Evolutionary conservation across 1,139 yeast genomes (phyloP).

Genomic region (Spencermartinsiella ligniputridi): DNA sequence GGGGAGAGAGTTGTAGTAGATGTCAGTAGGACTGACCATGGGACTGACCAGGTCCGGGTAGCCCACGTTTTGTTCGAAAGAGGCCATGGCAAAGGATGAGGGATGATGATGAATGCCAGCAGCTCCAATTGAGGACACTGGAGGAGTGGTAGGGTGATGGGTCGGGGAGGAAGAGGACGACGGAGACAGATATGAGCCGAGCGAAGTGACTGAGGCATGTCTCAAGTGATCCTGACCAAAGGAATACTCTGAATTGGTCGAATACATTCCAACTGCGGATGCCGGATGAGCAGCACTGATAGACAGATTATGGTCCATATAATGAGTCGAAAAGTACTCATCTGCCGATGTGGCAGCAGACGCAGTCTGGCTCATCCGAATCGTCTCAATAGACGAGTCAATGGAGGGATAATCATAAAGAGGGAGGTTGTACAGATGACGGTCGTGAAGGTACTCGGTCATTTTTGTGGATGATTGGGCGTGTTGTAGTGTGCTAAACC

Average conservation of each 20-base stretch:
- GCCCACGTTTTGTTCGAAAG: neutral
- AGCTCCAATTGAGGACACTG: neutral
- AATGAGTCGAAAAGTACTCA: neutral
- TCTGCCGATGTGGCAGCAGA: neutral
- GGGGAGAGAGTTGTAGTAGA: neutral
- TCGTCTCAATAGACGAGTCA: neutral
- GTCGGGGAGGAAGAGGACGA: neutral
- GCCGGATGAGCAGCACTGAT: neutral
- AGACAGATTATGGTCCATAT: neutral
- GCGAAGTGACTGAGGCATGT: neutral
- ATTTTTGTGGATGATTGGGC: neutral
- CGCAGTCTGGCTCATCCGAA: neutral
- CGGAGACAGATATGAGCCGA: neutral
- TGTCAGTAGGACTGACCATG: neutral
- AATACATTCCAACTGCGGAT: neutral
- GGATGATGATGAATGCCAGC: neutral
- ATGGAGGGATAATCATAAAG: neutral
- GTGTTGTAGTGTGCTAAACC: neutral
- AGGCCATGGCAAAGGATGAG: neutral
- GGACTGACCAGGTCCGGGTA: neutral
- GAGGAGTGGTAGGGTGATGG: slow-evolving; percentile 1
- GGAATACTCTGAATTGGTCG: neutral
- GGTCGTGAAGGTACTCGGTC: neutral
- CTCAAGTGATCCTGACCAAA: neutral
- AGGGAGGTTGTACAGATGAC: neutral